Conservation (phyloP, 73 alveolate genomes). For the Tetrahymena borealis region DNA sequence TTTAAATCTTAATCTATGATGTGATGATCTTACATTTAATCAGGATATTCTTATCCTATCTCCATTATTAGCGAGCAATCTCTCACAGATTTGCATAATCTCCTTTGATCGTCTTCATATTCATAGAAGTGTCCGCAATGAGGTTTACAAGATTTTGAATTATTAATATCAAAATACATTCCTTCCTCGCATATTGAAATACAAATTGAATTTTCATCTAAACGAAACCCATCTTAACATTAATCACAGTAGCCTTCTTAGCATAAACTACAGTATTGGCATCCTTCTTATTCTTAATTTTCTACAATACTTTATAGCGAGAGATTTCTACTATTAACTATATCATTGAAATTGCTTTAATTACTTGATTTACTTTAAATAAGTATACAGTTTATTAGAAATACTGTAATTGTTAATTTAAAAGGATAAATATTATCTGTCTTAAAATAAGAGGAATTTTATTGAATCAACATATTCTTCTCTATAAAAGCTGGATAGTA, state of each 20-base stretch:
- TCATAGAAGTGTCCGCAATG: neutral
- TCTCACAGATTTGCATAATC: neutral
- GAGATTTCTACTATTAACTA: neutral
- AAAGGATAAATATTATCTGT: too few species aligned
- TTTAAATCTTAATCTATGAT: neutral
- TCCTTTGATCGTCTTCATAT: neutral
- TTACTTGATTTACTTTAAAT: too few species aligned
- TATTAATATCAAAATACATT: neutral
- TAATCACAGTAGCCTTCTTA: neutral
- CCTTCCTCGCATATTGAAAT: neutral
- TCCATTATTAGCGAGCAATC: neutral
- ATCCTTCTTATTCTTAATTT: neutral
- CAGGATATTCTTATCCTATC: neutral
- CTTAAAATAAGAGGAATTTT: too few species aligned
- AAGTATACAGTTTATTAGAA: too few species aligned
- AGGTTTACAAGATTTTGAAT: neutral
- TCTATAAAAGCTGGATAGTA: too few species aligned
- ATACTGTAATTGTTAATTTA: too few species aligned
- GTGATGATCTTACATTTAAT: neutral
- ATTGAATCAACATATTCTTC: too few species aligned
- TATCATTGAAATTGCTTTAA: neutral
- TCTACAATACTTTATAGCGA: neutral
- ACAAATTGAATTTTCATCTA: neutral
- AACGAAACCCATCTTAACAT: neutral
- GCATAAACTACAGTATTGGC: neutral